A percentile compares a stretch with the other conserved stretches of the same genome.
Evolutionary conservation across 495 filamentous ascomycete species (phyloP).

Genomic region (Pyrenula aspistea): DNA sequence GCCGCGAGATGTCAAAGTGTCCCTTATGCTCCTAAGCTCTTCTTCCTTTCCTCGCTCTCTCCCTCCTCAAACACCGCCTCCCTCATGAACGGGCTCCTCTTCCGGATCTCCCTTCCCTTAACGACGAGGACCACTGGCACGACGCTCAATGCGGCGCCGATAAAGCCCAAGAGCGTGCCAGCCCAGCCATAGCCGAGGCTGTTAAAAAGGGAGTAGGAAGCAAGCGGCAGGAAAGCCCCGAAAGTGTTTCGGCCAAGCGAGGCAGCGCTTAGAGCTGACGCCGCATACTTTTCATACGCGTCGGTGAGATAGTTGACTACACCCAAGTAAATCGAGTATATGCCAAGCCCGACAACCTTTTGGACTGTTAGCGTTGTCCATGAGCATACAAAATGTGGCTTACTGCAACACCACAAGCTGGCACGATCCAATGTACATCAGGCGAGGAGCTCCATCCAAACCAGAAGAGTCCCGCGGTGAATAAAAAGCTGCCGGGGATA

Average conservation of each 20-base stretch:
- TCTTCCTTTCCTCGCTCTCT: conserved; percentile 10
- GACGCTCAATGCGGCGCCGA: conserved; percentile 22
- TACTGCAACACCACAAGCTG: conserved; percentile 20
- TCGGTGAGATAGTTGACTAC: conserved; percentile 35
- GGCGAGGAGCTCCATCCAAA: conserved; percentile 25
- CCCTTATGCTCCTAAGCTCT: conserved; percentile 8
- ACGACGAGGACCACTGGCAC: conserved; percentile 25
- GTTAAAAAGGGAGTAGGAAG: conserved; percentile 22
- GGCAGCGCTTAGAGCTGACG: conserved; percentile 22
- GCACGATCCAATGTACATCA: conserved; percentile 27
- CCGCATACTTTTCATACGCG: conserved; percentile 28
- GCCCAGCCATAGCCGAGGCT: conserved; percentile 33
- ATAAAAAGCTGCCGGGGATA: conserved; percentile 28
- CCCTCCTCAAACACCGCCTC: conserved; percentile 16
- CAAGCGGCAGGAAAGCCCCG: conserved; percentile 25
- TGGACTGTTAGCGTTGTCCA: not conserved
- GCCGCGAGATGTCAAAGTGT: too few relatives aligned
- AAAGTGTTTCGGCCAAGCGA: conserved; percentile 23
- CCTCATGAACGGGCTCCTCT: conserved; percentile 25
- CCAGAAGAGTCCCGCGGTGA: conserved; percentile 29
- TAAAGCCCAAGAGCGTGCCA: conserved; percentile 26
- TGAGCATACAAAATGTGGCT: not conserved
- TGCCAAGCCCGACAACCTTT: conserved; percentile 24
- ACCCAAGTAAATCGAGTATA: conserved; percentile 35
- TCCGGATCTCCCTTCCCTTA: conserved; percentile 23